phyloP scores from a whole-genome alignment of 345 rosid genomes.

The Punica granatum region DNA sequence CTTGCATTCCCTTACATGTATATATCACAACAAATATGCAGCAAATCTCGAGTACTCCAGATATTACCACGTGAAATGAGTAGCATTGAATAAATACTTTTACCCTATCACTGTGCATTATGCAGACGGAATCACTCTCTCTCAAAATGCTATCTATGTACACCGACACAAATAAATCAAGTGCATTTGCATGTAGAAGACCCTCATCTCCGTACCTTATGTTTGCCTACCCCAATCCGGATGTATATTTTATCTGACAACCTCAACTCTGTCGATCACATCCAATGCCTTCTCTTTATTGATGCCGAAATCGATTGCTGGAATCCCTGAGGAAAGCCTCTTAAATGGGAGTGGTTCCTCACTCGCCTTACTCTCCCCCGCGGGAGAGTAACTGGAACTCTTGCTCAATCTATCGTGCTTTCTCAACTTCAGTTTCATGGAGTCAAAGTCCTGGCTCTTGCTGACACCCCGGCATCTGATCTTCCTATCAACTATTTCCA shows the following conservation, averaged over 20 bases:
- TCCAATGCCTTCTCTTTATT: conserved; percentile 52
- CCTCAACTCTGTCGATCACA: conserved; percentile 45
- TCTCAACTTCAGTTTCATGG: conserved; percentile 25
- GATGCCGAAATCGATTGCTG: conserved; percentile 36
- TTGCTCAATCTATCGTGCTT: conserved; percentile 42
- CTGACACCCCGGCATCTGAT: conserved; percentile 23
- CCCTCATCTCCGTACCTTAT: not conserved
- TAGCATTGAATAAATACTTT: not conserved
- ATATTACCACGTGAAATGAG: not conserved
- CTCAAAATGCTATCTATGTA: not conserved
- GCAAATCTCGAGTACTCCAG: not conserved
- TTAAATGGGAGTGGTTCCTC: conserved; percentile 16
- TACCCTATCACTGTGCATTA: not conserved
- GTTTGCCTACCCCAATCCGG: not conserved
- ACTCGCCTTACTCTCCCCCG: conserved; percentile 32
- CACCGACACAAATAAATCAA: not conserved
- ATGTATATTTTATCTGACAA: not conserved
- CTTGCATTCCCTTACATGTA: not conserved
- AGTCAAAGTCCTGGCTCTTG: conserved; percentile 43
- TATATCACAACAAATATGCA: not conserved
- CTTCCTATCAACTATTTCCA: conserved; percentile 20
- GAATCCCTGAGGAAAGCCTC: conserved; percentile 34
- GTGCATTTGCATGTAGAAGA: not conserved
- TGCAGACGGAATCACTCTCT: not conserved
- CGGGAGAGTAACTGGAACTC: conserved; percentile 32